Evolutionary conservation across 2,329 filamentous ascomycete genomes (phyloP).

Genomic region (Colletotrichum echinochloae): DNA sequence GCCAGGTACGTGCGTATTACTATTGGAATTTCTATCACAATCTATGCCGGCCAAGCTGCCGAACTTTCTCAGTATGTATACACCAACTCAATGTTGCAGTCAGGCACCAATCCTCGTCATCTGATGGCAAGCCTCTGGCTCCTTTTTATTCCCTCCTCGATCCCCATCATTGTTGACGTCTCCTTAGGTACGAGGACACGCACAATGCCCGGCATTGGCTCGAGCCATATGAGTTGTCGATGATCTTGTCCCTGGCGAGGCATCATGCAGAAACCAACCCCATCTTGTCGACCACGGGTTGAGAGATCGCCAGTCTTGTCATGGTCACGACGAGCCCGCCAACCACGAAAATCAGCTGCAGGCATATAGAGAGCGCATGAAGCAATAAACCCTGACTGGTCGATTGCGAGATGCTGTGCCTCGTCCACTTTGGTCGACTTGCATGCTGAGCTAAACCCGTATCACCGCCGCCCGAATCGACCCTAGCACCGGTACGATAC

Average conservation of each 20-base stretch:
- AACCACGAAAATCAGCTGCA: constrained; percentile 38
- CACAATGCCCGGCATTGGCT: constrained; percentile 26
- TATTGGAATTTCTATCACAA: constrained; percentile 32
- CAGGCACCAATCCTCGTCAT: constrained; percentile 36
- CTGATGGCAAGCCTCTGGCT: constrained; percentile 23
- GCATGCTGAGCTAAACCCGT: constrained; percentile 39
- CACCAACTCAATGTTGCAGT: constrained; percentile 29
- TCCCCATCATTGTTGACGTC: background rate
- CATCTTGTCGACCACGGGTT: constrained; percentile 20
- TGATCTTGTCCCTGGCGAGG: constrained; percentile 35
- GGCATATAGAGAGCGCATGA: constrained; percentile 15
- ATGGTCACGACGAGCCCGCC: constrained; percentile 15
- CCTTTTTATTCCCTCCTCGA: constrained; percentile 4
- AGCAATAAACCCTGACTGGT: constrained; percentile 18
- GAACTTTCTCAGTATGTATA: constrained; percentile 28
- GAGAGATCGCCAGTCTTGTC: constrained; percentile 33
- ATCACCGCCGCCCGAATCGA: constrained; percentile 25
- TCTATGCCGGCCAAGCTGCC: constrained; percentile 26
- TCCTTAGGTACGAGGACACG: constrained; percentile 17
- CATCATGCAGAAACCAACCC: constrained; percentile 26
- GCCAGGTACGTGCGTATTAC: constrained; percentile 33
- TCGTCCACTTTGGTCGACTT: constrained; percentile 35
- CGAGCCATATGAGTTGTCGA: constrained; percentile 21
- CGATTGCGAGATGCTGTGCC: constrained; percentile 26
- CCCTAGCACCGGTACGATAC: constrained; percentile 33